Evolutionary conservation across 2,329 filamentous ascomycete species (phyloP), one percentile per base, ranked within the genome.

Genomic region (Cladophialophora carrionii): DNA sequence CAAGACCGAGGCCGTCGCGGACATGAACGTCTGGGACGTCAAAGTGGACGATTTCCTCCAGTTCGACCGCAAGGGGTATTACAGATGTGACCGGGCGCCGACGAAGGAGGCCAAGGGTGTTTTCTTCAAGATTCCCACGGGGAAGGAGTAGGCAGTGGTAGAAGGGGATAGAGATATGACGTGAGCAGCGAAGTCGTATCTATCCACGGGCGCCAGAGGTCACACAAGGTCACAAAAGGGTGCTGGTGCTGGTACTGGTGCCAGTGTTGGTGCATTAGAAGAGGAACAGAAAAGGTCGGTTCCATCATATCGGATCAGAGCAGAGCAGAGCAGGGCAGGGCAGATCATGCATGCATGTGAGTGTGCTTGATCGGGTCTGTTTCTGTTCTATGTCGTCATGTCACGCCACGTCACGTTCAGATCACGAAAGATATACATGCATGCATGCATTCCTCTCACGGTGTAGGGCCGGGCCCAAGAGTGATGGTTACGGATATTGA

Each of bases 21-120:
- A 96, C 73, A 87, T 85, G 72, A 92, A 91, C 72, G 87, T 94
- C 0, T 83, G 83, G 0, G 82, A 86, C 67, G 81, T 96, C 55
- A 92, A 91, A 83, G 87, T 86, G 75, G 89, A 91, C 73, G 91
- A 95, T 71, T 91, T 96, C 64, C 90, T 96, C 70, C 92, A 96
- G 80, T 88, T 96, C 49, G 92, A 96, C 82, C 84, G 92, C 63
- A 90, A 92, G 76, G 92, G 92, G 0, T 96, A 91, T 78, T 96
- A 88, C 81, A 83, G 92, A 61, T 90, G 95, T 43, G 92, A 96
- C 78, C 80, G 78, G 71, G 63, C 68, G 52, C 62, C 69, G 14
- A 65, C 64, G 4, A 65, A 69, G 26, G 68, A 70, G 24, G 52
- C 57, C 6, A 59, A 49, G 17, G 71, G 63, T 22, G 65, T 71